Evolutionary conservation across 2,329 filamentous ascomycete genomes (phyloP), one percentile per base, ranked within the genome.

Genomic region (Emydomyces testavorans): DNA sequence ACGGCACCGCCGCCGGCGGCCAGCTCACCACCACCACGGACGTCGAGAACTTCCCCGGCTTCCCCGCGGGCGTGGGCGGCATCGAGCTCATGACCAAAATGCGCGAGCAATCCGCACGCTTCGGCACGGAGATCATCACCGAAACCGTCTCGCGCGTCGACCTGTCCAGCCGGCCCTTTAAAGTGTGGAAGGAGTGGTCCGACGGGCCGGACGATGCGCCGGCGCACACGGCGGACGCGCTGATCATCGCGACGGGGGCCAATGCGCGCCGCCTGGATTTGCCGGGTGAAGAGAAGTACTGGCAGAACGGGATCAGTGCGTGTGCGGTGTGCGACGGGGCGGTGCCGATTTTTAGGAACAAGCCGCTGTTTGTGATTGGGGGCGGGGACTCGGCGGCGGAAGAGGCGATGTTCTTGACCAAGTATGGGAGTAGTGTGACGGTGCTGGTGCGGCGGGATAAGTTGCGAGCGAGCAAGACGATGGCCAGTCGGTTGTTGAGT

Each of bases 21-120:
- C 92, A 98, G 75, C 77, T 98, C 58, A 98, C 93, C 48, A 98
- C 93, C 21, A 98, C 92, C 48, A 96, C 94, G 61, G 93, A 98
- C 58, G 81, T 98, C 51, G 92, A 98, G 75, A 98, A 98, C 77
- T 98, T 83, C 70, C 92, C 92, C 21, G 92, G 92, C 40, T 98
- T 96, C 72, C 84, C 85, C 61, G 78, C 85, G 59, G 85, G 83
- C 54, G 88, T 98, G 65, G 84, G 87, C 69, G 92, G 92, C 56
- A 70, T 77, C 49, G 83, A 87, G 62, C 74, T 98, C 56, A 98
- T 98, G 92, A 90, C 95, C 58, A 79, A 82, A 66, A 96, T 98
- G 90, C 83, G 84, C 67, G 79, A 77, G 52, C 92, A 98, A 70
- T 94, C 88, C 50, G 79, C 83, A 68, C 82, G 82, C 52, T 96